phyloP scores from a whole-genome alignment of 805 yeast genomes.

The Suhomyces tanzawaensis region DNA sequence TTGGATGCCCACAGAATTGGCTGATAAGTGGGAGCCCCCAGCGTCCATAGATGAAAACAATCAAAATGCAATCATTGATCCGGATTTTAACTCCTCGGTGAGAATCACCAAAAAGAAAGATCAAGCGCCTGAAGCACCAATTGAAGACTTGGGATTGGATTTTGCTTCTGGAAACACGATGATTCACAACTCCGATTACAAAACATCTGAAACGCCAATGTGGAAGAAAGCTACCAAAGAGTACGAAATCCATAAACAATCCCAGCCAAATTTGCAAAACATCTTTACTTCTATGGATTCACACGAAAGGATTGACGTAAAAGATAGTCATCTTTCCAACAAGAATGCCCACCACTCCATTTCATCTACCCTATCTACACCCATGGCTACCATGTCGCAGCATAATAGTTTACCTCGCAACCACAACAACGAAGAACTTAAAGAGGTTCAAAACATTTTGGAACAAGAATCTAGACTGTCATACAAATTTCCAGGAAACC shows the following conservation, averaged over 20 bases:
- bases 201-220: constrained; percentile 25
- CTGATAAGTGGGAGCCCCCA: constrained; percentile 30
- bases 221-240: constrained; percentile 34
- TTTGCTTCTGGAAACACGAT: constrained; percentile 28
- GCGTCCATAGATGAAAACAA: constrained; percentile 1
- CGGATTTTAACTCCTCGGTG: constrained; percentile 24
- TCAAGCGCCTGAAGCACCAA: neutral
- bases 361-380: constrained; percentile 39
- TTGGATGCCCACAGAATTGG: constrained; percentile 44
- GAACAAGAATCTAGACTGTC: constrained; percentile 20
- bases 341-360: constrained; percentile 14
- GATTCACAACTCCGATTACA: constrained; percentile 27
- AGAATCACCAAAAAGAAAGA: constrained; percentile 17
- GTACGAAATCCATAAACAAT: constrained; percentile 23
- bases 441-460: constrained; percentile 22
- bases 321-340: constrained; percentile 4
- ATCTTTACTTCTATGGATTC: constrained; percentile 27
- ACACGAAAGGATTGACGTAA: constrained; percentile 11
- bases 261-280: constrained; percentile 28
- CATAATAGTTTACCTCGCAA: constrained; percentile 4
- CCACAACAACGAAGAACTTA: constrained; percentile 5
- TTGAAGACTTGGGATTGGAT: constrained; percentile 16
- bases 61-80: constrained; percentile 7
- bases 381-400: constrained; percentile 25
- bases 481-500: constrained; percentile 20